These are phyloP conservation scores for Didymella segeticola DNA, from an alignment of 2,329 filamentous ascomycete genomes.

Conservation along the genomic window DNA sequence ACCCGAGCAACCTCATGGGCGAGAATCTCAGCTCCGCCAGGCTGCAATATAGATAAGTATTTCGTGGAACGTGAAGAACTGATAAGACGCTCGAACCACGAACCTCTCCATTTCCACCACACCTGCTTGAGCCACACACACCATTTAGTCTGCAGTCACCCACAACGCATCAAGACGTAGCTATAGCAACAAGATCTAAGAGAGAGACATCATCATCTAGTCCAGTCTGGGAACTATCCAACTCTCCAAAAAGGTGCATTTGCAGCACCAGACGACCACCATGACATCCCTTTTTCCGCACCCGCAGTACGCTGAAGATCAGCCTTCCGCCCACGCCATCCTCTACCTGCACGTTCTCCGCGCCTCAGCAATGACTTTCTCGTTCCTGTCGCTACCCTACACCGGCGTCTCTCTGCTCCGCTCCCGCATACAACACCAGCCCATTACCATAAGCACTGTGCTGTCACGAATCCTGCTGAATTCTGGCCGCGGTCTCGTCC, in stretches of 20 bases:
- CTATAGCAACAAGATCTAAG: too few relatives aligned
- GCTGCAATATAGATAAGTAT: not conserved
- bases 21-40: not conserved
- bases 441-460: slow-evolving; percentile 7
- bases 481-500: slow-evolving; percentile 55
- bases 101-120: too few relatives aligned
- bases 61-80: too few relatives aligned
- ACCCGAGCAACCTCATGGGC: slow-evolving; percentile 5
- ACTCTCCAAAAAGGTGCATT: not conserved
- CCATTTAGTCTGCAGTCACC: too few relatives aligned
- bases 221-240: not conserved
- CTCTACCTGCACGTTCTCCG: slow-evolving; percentile 67
- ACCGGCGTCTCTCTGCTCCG: slow-evolving; percentile 35
- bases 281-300: slow-evolving; percentile 66
- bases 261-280: not conserved
- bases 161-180: too few relatives aligned
- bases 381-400: slow-evolving; percentile 54
- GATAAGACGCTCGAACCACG: too few relatives aligned
- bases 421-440: slow-evolving; percentile 10
- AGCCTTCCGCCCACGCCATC: slow-evolving; percentile 61
- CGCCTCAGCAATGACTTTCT: slow-evolving; percentile 61
- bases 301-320: slow-evolving; percentile 67
- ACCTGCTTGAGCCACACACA: too few relatives aligned
- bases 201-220: too few relatives aligned
- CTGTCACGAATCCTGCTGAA: slow-evolving; percentile 50